Evolutionary conservation across 306 rosid species (phyloP), one percentile per base, ranked within the genome.

Genomic region (Vigna reflexopilosa): DNA sequence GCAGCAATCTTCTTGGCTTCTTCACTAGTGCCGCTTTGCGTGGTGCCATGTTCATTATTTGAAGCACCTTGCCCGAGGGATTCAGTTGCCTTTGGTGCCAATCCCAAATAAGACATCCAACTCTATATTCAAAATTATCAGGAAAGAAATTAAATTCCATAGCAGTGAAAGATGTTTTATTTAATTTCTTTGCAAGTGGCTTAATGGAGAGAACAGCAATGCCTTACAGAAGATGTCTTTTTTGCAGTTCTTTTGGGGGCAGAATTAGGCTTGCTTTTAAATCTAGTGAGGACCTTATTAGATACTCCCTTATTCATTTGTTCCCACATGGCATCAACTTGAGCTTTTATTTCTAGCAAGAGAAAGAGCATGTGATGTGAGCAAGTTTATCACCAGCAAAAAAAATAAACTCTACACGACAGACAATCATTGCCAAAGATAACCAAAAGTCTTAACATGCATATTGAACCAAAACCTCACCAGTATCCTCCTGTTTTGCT

Each of bases 291-390:
- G 8, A 66, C 51, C 79, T 93, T 81, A 34, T 67, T 85, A 40
- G 98, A 85, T 57, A 91, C 81, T 66, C 99, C 99, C 86, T 93
- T 95, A 78, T 91, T 84, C 99, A 95, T 95, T 81, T 86, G 89
- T 86, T 87, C 93, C 99, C 98, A 95, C 91, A 90, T 77, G 3
- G 90, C 91, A 88, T 93, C 93, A 52, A 86, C 99, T 79, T 89
- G 93, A 58, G 91, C 85, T 81, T 95, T 95, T 70, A 75, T 75
- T 75, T 86, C 98, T 92, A 80, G 64, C 50, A 86, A 61, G 45
- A 84, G 36, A 80, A 62, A 54, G 52, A 83, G 11, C 10, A 78
- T 49, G 49, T 58, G 20, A 84, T 44, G 48, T 59, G 15, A 84
- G 7, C 71, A 38, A 58, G 67, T 84, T 68, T 16, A 72, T 78